Base-by-base conservation (phyloP, 2,329 filamentous ascomycete genomes). In the Fusarium acutatum region DNA sequence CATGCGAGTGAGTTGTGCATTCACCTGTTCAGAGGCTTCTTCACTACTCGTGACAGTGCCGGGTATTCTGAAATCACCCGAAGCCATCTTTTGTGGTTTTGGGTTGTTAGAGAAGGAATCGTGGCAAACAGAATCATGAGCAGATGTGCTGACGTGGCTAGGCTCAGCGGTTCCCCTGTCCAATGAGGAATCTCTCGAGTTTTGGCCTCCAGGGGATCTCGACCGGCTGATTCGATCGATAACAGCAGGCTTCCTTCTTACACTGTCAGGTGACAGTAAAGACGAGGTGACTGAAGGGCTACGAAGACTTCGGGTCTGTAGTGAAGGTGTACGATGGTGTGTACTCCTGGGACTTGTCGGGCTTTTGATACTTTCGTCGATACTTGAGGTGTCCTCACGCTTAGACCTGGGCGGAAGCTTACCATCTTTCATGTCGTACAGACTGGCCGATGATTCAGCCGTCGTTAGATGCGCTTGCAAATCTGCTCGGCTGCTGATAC, bases 1-100 rank as follows among this genome's bases (percentile, higher is more conserved):
- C 86, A 97, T 92, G 75, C 93, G 92, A 56, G 90, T 90, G 12
- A 92, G 83, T 61, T 89, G 87, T 14, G 89, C 87, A 76, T 85
- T 91, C 65, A 91, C 89, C 54, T 86, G 84, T 67, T 90, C 89
- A 5, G 88, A 87, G 10, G 86, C 87, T 6, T 88, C 88, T 75
- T 90, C 88, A 38, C 78, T 78, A 62, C 87, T 87, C 15, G 83
- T 83, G 20, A 86, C 88, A 4, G 88, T 90, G 2, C 88, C 89
- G 0, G 89, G 87, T 56, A 90, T 90, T 54, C 86, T 82, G 74
- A 85, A 81, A 60, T 83, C 79, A 26, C 87, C 84, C 3, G 86
- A 85, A 56, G 82, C 81, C 76, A 85, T 81, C 57, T 83, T 83
- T 65, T 86, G 83, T 7, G 84, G 81, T 40, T 83, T 80, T 52